Base-by-base conservation (phyloP, 176 grass and related monocot genomes). In the Thalia dealbata region DNA sequence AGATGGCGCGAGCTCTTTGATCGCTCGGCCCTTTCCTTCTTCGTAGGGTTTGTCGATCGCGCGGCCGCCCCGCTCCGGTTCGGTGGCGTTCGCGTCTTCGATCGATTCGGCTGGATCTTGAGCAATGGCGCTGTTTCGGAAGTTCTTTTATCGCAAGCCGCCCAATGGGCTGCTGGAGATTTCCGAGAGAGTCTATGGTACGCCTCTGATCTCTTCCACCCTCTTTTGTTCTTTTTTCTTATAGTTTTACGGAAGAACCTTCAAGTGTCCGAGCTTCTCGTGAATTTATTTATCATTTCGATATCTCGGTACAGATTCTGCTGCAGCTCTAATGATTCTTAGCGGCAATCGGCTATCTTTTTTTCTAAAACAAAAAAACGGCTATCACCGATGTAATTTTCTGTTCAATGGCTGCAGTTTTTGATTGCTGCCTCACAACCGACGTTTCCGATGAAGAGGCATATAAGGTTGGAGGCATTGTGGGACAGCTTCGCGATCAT, bases 111-210 rank as follows among this genome's bases (percentile, higher is more conserved):
- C 32, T 60, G 77, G 85, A 86, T 88, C 95, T 74, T 67, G 22
- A 59, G 32, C 35, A 73, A 97, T 92, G 95, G 87, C 95, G 70
- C 79, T 99, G 71, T 93, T 99, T 72, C 85, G 95, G 75, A 99
- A 93, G 81, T 93, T 99, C 85, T 99, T 99, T 78, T 99, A 91
- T 70, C 90, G 95, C 71, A 99, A 99, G 81, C 95, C 95, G 45
- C 95, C 95, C 15, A 87, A 99, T 73, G 95, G 95, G 50, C 87
- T 99, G 52, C 78, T 99, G 50, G 95, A 99, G 85, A 99, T 99
- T 61, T 91, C 87, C 41, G 95, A 99, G 68, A 86, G 87, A 78
- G 95, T 99, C 82, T 97, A 92, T 24, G 95, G 95, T 97, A 67
- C 64, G 90, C 81, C 62, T 6, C 6, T 42, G 13, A 19, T 75